phyloP scores from a whole-genome alignment of 345 rosid genomes.

The Clausena lansium region DNA sequence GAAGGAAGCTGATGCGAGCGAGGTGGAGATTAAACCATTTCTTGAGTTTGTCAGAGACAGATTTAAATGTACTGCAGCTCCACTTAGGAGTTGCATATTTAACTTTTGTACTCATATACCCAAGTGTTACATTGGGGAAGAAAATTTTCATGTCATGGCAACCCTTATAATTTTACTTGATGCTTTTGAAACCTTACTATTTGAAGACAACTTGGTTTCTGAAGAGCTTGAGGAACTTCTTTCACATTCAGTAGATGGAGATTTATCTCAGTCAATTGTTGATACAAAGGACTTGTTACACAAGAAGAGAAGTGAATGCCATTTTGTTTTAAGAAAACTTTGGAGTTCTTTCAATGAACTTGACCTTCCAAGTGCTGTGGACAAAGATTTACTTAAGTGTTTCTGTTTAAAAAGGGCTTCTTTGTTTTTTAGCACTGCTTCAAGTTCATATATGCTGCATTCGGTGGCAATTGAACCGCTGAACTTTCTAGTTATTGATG shows the following conservation, averaged over 20 bases:
- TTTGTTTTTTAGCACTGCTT: constrained; percentile 42
- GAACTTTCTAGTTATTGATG: constrained; percentile 51
- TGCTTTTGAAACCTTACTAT: too few relatives aligned
- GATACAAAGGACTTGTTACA: neutral
- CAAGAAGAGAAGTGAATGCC: constrained; percentile 29
- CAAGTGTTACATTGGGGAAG: constrained; percentile 15
- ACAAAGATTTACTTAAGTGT: neutral
- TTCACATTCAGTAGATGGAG: too few relatives aligned
- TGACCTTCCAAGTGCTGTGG: constrained; percentile 21
- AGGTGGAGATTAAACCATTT: too few relatives aligned
- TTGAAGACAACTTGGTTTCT: too few relatives aligned
- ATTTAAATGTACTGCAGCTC: constrained; percentile 6
- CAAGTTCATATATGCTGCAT: constrained; percentile 34
- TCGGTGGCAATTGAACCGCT: constrained; percentile 25
- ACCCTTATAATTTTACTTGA: too few relatives aligned
- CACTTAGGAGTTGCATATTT: constrained; percentile 25
- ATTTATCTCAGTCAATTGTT: neutral
- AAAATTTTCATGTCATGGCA: constrained; percentile 1
- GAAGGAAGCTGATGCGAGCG: too few relatives aligned
- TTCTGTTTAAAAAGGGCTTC: constrained; percentile 39
- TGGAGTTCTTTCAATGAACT: constrained; percentile 16
- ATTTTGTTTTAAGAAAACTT: constrained; percentile 17
- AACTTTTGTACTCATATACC: constrained; percentile 33
- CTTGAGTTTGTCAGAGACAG: constrained; percentile 23
- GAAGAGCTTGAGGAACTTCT: too few relatives aligned